A percentile compares a stretch with the other conserved stretches of the same genome.
phyloP scores from a whole-genome alignment of 75 land plant species.

The Cryptomeria japonica region DNA sequence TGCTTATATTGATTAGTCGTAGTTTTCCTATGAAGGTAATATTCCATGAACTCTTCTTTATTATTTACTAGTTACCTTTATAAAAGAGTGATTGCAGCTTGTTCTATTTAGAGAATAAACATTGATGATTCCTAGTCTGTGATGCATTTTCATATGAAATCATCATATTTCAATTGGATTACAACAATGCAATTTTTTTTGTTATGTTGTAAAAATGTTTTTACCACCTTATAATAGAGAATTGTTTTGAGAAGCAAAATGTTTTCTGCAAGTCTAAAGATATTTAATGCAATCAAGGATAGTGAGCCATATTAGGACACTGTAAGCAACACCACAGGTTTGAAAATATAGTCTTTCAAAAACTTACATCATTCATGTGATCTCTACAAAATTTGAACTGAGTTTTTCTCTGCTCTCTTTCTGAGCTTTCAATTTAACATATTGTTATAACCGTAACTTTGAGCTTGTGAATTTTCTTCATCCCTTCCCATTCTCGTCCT shows the following conservation, averaged over 20 bases:
- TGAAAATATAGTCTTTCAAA: no score
- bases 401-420: no score
- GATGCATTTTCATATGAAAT: background rate
- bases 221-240: background rate
- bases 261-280: no score
- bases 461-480: no score
- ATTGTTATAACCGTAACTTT: no score
- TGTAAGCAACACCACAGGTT: no score
- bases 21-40: slow-evolving; percentile 1
- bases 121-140: background rate
- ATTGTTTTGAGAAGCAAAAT: background rate
- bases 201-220: background rate
- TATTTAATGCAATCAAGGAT: no score
- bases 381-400: no score
- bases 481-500: no score
- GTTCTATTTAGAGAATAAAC: background rate
- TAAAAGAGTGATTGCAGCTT: background rate
- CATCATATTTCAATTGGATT: background rate
- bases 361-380: no score
- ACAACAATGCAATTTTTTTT: background rate
- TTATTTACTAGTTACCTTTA: background rate
- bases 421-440: no score
- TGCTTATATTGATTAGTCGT: background rate
- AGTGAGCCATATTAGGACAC: no score
- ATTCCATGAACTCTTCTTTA: background rate